Percentiles rank a stretch among this genome's conserved stretches.
Conservation (phyloP, 345 rosid genomes). For the Theobroma cacao region DNA sequence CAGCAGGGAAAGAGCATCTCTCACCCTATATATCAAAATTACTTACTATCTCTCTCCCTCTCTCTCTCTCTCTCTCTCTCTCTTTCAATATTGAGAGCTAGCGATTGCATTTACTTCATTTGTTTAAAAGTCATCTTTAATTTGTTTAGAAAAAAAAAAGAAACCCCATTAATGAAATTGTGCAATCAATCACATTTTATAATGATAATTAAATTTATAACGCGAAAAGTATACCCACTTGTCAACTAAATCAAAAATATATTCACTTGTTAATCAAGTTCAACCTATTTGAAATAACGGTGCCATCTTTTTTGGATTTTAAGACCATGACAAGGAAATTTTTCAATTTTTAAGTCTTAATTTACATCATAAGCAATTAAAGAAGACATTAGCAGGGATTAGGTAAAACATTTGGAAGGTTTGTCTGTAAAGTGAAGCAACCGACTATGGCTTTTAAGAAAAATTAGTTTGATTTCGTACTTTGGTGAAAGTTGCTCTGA, state of each 20-base stretch:
- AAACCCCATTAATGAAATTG: background rate
- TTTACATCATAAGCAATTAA: background rate
- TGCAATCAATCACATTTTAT: background rate
- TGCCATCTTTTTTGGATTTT: background rate
- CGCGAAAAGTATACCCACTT: background rate
- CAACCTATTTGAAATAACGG: no score
- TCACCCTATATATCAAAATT: background rate
- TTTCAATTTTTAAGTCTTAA: background rate
- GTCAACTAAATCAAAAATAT: no score
- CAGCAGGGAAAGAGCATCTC: background rate
- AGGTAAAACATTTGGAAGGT: slow-evolving; percentile 5
- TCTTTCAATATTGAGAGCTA: background rate
- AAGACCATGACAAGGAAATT: background rate
- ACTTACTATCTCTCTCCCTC: no score
- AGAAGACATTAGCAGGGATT: background rate
- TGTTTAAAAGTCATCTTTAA: background rate
- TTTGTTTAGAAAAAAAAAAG: background rate
- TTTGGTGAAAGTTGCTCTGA: background rate
- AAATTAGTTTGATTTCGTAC: background rate
- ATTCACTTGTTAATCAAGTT: background rate
- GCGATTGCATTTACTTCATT: background rate
- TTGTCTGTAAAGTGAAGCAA: slow-evolving; percentile 4
- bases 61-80: background rate
- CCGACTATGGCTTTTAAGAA: background rate
- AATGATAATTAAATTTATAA: background rate